Evolutionary conservation across 306 rosid genomes (phyloP), one percentile per base, ranked within the genome.

Genomic region (Hylodesmum podocarpum): DNA sequence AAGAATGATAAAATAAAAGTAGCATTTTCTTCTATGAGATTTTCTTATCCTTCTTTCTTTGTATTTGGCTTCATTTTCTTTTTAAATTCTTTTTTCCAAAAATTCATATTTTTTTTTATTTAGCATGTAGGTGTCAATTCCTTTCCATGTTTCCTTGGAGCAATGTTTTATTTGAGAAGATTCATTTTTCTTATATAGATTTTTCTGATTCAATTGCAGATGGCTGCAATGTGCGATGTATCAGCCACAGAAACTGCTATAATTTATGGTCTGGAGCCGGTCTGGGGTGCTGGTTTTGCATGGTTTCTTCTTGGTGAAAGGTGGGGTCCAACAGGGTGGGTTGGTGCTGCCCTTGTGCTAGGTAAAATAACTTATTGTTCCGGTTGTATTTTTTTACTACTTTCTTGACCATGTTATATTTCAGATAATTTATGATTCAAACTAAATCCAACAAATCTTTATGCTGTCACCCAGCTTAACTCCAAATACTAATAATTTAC

Each of bases 271-370:
- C 86, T 89, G 83, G 93, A 91, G 84, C 97, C 95, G 5, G 87
- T 91, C 21, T 89, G 95, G 97, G 95, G 97, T 63, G 93, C 93
- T 63, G 87, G 87, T 29, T 86, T 89, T 74, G 91, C 95, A 8
- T 91, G 97, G 97, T 78, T 89, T 80, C 85, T 91, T 64, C 91
- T 91, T 36, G 95, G 95, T 44, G 97, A 91, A 85, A 89, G 93
- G 80, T 91, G 93, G 95, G 91, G 93, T 65, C 27, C 81, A 44
- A 61, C 51, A 25, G 97, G 90, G 50, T 91, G 97, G 93, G 70
- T 88, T 78, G 97, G 97, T 69, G 97, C 95, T 80, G 88, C 90
- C 37, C 87, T 91, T 41, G 90, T 91, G 51, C 86, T 89, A 73
- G 90, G 94, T 82, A 82, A 58, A 47, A 16, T 87, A 81, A 44